Conservation (phyloP, 176 grass and related monocot genomes). For the Carex parvula region DNA sequence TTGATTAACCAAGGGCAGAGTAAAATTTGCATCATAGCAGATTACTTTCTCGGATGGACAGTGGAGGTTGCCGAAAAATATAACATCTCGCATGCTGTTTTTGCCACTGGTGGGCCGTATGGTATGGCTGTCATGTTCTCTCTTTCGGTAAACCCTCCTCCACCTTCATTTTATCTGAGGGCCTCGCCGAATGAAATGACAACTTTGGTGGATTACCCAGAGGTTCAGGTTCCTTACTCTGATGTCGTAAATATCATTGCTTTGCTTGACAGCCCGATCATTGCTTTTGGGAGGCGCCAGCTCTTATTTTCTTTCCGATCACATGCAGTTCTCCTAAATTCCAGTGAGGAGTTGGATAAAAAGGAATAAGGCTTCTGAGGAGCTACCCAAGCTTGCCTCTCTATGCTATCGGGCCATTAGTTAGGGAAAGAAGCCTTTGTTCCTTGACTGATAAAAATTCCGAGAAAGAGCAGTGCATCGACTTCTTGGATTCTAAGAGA, state of each 20-base stretch:
- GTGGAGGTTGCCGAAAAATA: conserved; percentile 22
- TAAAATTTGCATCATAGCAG: conserved; percentile 42
- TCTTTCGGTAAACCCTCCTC: conserved; percentile 13
- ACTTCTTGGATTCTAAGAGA: conserved; percentile 38
- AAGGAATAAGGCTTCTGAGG: conserved; percentile 26
- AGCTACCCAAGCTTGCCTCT: conserved; percentile 27
- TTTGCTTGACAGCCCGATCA: background rate
- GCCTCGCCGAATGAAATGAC: conserved; percentile 16
- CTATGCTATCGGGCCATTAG: conserved; percentile 27
- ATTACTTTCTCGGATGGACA: conserved; percentile 42
- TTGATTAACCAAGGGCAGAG: conserved; percentile 8
- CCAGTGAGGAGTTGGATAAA: conserved; percentile 35
- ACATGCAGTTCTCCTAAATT: conserved; percentile 30
- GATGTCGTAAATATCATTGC: background rate
- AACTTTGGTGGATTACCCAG: conserved; percentile 25
- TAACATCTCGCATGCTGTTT: conserved; percentile 33
- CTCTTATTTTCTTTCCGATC: conserved; percentile 20
- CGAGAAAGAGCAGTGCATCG: background rate
- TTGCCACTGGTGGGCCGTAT: conserved; percentile 36
- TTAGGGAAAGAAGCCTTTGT: background rate
- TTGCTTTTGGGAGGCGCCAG: background rate
- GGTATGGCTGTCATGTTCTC: conserved; percentile 29
- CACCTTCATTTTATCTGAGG: background rate
- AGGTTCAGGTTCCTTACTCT: conserved; percentile 17
- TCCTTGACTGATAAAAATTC: background rate